Base-by-base conservation (phyloP, 2,329 filamentous ascomycete species). In the Monosporascus sp. region DNA sequence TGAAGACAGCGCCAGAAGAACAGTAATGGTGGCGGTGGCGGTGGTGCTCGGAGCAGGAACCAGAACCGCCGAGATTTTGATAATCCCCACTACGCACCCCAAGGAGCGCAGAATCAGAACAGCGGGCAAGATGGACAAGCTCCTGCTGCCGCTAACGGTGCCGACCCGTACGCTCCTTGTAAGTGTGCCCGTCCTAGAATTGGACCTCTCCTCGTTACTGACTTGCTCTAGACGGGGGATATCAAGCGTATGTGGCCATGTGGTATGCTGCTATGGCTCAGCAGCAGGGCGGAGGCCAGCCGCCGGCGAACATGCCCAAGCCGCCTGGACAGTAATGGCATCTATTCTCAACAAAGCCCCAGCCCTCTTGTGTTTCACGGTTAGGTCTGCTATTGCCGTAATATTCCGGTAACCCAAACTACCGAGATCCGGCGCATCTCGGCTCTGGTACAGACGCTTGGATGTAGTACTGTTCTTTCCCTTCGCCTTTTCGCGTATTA, bases 121-220 rank as follows among this genome's bases (percentile, higher is more conserved):
- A 63, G 69, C 66, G 69, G 66, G n/a, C 61, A 76, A 54, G 66
- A 73, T 48, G 64, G 58, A 37, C 70, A 69, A 52, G 62, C 64
- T 27, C 60, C 68, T 27, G 67, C 71, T 64, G 71, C 80, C 61
- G 76, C 73, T 56, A 76, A 79, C 57, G 77, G 76, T 31, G 76
- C 77, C 52, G 88, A 90, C 64, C 86, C 86, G 1, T 94, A 94
- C 71, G 90, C 90, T 53, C 79, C 85, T 53, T 94, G 83, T 86
- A 76, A 76, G 83, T 75, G 11, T 40, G 53, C 52, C 11, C 31
- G 3, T 34, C 31, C 31, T 34, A 14, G 31, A 34, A 14, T 34
- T 34, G 9, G 31, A 34, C 31, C 31, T 5, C 14, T 34, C 31
- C 14, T 9, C 41, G 46, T 20, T 24, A 58, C 68, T 68, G 58